Evolutionary conservation across 371 early-diverging fungal genomes (phyloP).

Genomic region (Parasitella parasitica): DNA sequence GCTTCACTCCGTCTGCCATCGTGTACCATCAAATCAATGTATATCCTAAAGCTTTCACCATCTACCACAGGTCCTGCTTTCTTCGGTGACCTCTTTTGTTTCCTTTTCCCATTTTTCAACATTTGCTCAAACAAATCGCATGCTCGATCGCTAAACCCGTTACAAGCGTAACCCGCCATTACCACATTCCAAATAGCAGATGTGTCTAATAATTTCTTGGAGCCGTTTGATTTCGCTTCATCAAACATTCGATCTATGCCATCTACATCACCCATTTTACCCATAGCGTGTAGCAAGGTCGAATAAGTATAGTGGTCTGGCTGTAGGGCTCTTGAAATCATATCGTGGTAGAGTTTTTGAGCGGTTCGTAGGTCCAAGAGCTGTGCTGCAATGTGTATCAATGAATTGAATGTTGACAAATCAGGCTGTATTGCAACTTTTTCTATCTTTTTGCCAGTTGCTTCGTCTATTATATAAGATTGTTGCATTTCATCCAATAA

Average conservation of each 20-base stretch:
- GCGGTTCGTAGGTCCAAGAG: slow-evolving; percentile 41
- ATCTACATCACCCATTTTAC: slow-evolving; percentile 32
- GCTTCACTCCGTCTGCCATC: slow-evolving; percentile 23
- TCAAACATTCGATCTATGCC: slow-evolving; percentile 37
- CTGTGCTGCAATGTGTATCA: slow-evolving; percentile 45
- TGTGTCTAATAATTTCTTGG: slow-evolving; percentile 1
- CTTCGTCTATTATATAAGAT: neutral
- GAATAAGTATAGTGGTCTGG: slow-evolving; percentile 45
- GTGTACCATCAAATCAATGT: slow-evolving; percentile 30
- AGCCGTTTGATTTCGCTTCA: slow-evolving; percentile 14
- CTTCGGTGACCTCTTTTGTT: neutral
- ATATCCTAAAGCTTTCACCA: slow-evolving; percentile 35
- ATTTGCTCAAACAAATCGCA: slow-evolving; percentile 31
- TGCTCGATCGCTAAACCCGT: slow-evolving; percentile 26
- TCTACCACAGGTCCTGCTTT: slow-evolving; percentile 31
- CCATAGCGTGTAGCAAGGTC: slow-evolving; percentile 37
- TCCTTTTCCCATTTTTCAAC: neutral
- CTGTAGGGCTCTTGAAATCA: slow-evolving; percentile 35
- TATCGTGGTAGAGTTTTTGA: slow-evolving; percentile 48
- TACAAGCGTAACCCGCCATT: slow-evolving; percentile 33
- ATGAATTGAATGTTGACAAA: slow-evolving; percentile 35
- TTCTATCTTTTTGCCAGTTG: neutral
- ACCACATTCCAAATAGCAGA: slow-evolving; percentile 41
- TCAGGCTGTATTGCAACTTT: slow-evolving; percentile 24
- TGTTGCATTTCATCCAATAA: slow-evolving; percentile 42